Base-by-base conservation (phyloP, 768 basidiomycete species). In the Neoboletus subvelutipes region DNA sequence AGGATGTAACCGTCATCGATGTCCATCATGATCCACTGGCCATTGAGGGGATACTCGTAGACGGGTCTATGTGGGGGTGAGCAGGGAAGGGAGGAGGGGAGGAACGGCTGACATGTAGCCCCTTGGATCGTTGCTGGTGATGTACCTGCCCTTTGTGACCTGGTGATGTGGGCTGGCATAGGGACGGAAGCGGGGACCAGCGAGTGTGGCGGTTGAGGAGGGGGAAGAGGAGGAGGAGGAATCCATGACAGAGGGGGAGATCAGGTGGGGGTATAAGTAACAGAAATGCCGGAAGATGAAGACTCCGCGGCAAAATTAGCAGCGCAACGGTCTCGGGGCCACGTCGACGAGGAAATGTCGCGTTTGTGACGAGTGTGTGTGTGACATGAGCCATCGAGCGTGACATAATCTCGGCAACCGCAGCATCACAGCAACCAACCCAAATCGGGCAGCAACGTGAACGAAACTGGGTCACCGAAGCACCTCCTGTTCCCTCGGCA, bases 1-100 rank as follows among this genome's bases (percentile, higher is more conserved):
- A 93, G 77, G 56, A 94, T 87, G 70, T 92, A 94, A 4, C 92
- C 92, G 69, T 93, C 92, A 69, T 94, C 92, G 67, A 91, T 88
- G 75, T 94, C 92, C 83, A 94, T 92, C 92, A 94, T 94, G 66
- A 94, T 90, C 89, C 91, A 92, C 67, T 94, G 91, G 22, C 87
- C 88, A 60, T 92, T 91, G 54, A 94, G 78, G 2, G 90, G 90
- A 65, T 93, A 94, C 69, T 94, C 92, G 66, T 90, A 94, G 12
- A 94, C 92, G 13, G 91, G 90, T 53, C 92, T 79, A 63, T 31
- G 26, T 45, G n/a, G 26, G 15, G 46, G 50, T 60, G 63, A 60
- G 60, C 36, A 1, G 1, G n/a, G 47, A 36, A 4, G 39, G 18
- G 22, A 17, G 40, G 13, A 17, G 41, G 17, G 49, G 22, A 26